Evolutionary conservation across 495 filamentous ascomycete genomes (phyloP), one percentile per base, ranked within the genome.

Genomic region (Hypoxylon lienhwacheense): DNA sequence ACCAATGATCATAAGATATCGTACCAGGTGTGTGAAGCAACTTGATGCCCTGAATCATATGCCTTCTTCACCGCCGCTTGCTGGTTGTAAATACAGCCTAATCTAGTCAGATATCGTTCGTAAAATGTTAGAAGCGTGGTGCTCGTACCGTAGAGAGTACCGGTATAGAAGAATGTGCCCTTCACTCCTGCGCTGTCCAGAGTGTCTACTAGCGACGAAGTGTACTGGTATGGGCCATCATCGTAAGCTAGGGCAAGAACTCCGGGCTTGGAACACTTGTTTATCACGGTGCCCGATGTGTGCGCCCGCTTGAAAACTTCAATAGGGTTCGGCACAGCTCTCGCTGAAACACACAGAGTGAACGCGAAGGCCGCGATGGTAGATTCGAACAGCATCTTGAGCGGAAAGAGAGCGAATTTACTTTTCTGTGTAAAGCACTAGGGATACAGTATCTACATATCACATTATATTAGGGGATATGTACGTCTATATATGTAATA

Each of bases 211-310:
- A 70, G 56, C 4, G 57, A 58, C 2, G 65, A 66, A 0, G 67
- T 70, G 33, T 61, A 67, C 24, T 77, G 69, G 39, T 82, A 84
- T 6, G 88, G 86, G 0, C 88, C 88, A 60, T 91, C 88, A 45
- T 90, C 87, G 65, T 81, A 91, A 0, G 88, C 89, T 31, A 77
- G 57, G 1, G 73, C 70, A 8, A 77, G 64, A 51, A 72, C 64
- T 19, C 72, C 72, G 0, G 74, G 68, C 47, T 62, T 65, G 42
- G 55, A 53, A 66, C 74, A 77, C 35, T 71, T 65, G 17, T 61
- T 68, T 43, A 76, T 72, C 29, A 77, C 70, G 19, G 63, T 60
- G 6, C 74, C 74, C 1, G 70, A 60, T 5, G 58, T 66, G 29
- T 69, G 64, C 2, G 63, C 66, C 14, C 70, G 66, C 50, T 70